Conservation (phyloP, 345 rosid species). For the Sapria himalayana region DNA sequence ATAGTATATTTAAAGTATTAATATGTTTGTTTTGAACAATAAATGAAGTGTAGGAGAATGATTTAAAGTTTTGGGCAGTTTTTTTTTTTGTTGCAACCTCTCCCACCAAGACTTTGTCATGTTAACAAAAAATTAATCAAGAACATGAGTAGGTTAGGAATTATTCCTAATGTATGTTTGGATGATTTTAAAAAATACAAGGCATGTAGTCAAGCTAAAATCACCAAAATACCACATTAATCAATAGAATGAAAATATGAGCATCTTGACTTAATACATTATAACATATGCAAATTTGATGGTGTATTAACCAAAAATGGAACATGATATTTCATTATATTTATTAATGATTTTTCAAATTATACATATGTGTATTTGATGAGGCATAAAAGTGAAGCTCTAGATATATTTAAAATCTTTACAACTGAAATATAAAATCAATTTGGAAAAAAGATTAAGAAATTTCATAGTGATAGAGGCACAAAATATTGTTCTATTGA, state of each 20-base stretch:
- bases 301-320: neutral
- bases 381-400: neutral
- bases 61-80: too few species aligned
- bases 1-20: too few species aligned
- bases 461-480: constrained; percentile 3
- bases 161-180: neutral
- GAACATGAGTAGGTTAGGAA: too few species aligned
- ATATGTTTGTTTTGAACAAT: too few species aligned
- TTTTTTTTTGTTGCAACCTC: too few species aligned
- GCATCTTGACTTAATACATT: neutral
- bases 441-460: neutral
- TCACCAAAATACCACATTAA: neutral
- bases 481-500: neutral
- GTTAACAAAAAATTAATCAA: too few species aligned
- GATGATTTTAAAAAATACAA: constrained; percentile 1
- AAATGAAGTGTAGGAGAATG: too few species aligned
- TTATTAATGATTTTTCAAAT: neutral
- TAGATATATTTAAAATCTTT: neutral
- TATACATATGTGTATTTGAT: neutral
- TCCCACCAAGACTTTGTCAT: too few species aligned
- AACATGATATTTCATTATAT: neutral
- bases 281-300: constrained; percentile 2
- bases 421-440: neutral
- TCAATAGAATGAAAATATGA: neutral
- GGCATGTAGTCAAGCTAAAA: too few species aligned